Evolutionary conservation across 306 rosid genomes (phyloP).

Genomic region (Vigna mungo): DNA sequence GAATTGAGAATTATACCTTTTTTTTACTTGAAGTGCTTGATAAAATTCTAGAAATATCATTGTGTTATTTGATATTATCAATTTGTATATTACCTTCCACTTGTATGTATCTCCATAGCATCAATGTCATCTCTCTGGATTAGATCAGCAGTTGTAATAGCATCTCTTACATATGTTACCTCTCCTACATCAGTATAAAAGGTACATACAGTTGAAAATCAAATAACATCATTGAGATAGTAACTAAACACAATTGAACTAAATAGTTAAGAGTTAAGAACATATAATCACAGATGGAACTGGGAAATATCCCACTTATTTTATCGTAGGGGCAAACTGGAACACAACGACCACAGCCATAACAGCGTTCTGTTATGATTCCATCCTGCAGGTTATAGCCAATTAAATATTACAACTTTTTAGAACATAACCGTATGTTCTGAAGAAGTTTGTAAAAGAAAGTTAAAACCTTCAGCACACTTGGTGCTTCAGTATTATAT

Average conservation of each 20-base stretch:
- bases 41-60: constrained; percentile 7
- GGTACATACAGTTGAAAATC: constrained; percentile 9
- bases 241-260: background rate
- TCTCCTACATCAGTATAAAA: constrained; percentile 56
- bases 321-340: constrained; percentile 95
- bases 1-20: constrained; percentile 16
- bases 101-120: constrained; percentile 91
- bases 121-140: constrained; percentile 71
- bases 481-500: constrained; percentile 39
- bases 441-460: background rate
- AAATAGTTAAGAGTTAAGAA: constrained; percentile 14
- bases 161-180: constrained; percentile 77
- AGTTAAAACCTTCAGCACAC: constrained; percentile 47
- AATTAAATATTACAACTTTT: constrained; percentile 17
- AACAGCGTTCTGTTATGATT: constrained; percentile 89
- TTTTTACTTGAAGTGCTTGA: background rate
- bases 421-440: background rate
- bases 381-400: constrained; percentile 66
- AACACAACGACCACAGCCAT: constrained; percentile 95
- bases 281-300: constrained; percentile 26
- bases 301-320: constrained; percentile 63
- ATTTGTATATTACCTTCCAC: constrained; percentile 70
- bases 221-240: constrained; percentile 8
- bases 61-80: constrained; percentile 13
- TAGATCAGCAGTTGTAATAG: constrained; percentile 66